phyloP scores from a whole-genome alignment of 1,139 yeast species.

The Zygoascus hellenicus region DNA sequence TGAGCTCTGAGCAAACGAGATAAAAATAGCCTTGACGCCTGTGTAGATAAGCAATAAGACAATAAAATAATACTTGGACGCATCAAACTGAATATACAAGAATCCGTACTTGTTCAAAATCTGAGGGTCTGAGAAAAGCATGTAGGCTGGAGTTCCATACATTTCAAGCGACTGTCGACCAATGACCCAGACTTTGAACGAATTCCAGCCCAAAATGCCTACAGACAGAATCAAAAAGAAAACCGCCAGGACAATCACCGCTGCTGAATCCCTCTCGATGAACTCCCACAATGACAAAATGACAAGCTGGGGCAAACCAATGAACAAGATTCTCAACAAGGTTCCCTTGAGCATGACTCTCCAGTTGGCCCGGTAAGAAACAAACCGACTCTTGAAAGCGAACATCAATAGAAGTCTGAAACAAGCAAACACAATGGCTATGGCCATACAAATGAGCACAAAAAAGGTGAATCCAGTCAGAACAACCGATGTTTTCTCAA shows the following conservation, averaged over 20 bases:
- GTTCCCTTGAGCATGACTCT: conserved; percentile 78
- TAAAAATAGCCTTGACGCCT: conserved; percentile 70
- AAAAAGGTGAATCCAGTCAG: conserved; percentile 83
- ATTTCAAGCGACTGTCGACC: conserved; percentile 67
- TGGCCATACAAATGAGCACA: conserved; percentile 51
- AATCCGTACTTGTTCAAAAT: conserved; percentile 86
- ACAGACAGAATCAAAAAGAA: conserved; percentile 55
- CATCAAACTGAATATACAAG: conserved; percentile 82
- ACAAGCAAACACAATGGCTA: conserved; percentile 22
- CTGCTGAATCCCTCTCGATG: conserved; percentile 77
- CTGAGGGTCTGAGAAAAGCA: conserved; percentile 74
- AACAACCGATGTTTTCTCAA: conserved; percentile 79
- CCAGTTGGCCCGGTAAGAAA: conserved; percentile 68
- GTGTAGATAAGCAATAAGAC: conserved; percentile 56
- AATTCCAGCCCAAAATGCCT: conserved; percentile 65
- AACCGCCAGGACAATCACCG: conserved; percentile 73
- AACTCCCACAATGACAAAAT: conserved; percentile 87
- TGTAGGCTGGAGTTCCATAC: conserved; percentile 84
- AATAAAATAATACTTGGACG: conserved; percentile 78
- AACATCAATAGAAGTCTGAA: conserved; percentile 17
- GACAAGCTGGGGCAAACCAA: conserved; percentile 61
- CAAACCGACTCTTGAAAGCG: conserved; percentile 35
- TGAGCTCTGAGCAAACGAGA: conserved; percentile 72
- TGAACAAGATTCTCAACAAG: conserved; percentile 60
- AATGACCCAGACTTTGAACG: conserved; percentile 56